Base-by-base conservation (phyloP, 129 eudicot species). In the Flaveria sonorensis region DNA sequence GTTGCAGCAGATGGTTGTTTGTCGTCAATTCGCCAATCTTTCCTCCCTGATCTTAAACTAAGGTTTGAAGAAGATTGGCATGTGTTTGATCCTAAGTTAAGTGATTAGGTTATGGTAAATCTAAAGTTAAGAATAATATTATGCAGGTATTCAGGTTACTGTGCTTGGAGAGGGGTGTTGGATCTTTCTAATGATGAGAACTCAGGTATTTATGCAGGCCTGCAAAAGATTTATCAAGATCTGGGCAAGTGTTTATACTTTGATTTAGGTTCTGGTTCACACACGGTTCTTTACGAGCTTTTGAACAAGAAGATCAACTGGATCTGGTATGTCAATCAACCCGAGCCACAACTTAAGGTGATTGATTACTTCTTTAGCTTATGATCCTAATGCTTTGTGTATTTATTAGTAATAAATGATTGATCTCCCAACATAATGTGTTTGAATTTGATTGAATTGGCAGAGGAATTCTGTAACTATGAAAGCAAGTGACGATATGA, bases 101-200 rank as follows among this genome's bases (percentile, higher is more conserved):
- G 2, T 55, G 23, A 53, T 57, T 16, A 7, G 0, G 19, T 16
- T 23, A 36, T 6, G 6, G 0, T 43, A 60, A 26, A 67, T 73
- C 10, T 78, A 1, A 59, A 12, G 76, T 45, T 45, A 47, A 55
- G 45, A 56, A 26, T 57, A 40, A 67, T 79, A 19, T 78, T 47
- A 70, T 77, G 65, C 40, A 93, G 98, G 84, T 93, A 93, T 70
- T 82, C 98, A 46, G 98, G 98, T 32, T 93, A 93, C 80, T 93
- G 96, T 93, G 98, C 98, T 52, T 93, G 98, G 98, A 93, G 98
- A 84, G 96, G 96, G 45, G 96, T 92, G 60, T 84, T 93, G 72
- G 90, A 88, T 80, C 87, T 77, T 69, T 78, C 91, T 15, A 77
- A 78, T 50, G 59, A 83, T 13, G 87, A 93, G 67, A 74, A 84